These are phyloP conservation scores for Capronia epimyces DNA, from an alignment of 2,329 filamentous ascomycete species.

Conservation along the genomic window DNA sequence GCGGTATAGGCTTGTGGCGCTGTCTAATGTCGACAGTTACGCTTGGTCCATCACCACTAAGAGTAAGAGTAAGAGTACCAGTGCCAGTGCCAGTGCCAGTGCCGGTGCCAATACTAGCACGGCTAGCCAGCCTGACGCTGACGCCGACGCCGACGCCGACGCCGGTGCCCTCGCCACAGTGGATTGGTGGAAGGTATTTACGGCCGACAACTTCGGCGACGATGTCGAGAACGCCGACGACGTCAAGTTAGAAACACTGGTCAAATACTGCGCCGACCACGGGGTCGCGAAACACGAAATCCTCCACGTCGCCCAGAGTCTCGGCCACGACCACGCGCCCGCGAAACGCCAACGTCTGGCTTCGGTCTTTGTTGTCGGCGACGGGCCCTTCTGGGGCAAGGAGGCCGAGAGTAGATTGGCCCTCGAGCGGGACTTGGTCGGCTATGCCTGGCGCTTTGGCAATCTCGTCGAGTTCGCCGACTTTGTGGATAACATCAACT, in stretches of 20 bases:
- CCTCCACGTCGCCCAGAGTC: conserved; percentile 63
- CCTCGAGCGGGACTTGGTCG: conserved; percentile 26
- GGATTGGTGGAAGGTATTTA: conserved; percentile 43
- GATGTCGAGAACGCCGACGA: conserved; percentile 26
- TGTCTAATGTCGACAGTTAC: conserved; percentile 53
- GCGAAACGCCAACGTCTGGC: conserved; percentile 56
- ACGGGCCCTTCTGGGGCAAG: conserved; percentile 28
- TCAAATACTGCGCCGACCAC: conserved; percentile 50
- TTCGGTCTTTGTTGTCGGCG: conserved; percentile 50
- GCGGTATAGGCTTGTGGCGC: conserved; percentile 51
- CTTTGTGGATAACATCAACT: conserved; percentile 10
- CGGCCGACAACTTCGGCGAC: conserved; percentile 68
- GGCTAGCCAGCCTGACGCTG: too few species aligned
- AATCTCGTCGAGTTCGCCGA: conserved; percentile 24
- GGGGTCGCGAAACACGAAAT: conserved; percentile 54
- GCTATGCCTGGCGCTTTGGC: conserved; percentile 26
- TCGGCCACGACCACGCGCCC: conserved; percentile 63
- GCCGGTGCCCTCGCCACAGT: conserved; percentile 57
- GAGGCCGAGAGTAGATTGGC: conserved; percentile 27
- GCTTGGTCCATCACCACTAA: conserved; percentile 45
- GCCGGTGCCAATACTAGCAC: too few species aligned
- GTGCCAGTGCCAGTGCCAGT: too few species aligned
- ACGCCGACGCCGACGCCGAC: too few species aligned
- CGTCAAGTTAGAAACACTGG: conserved; percentile 37
- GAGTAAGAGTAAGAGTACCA: too few species aligned